Evolutionary conservation across 139 green algal genomes (phyloP).

Genomic region (Limnomonas spitsbergensis): DNA sequence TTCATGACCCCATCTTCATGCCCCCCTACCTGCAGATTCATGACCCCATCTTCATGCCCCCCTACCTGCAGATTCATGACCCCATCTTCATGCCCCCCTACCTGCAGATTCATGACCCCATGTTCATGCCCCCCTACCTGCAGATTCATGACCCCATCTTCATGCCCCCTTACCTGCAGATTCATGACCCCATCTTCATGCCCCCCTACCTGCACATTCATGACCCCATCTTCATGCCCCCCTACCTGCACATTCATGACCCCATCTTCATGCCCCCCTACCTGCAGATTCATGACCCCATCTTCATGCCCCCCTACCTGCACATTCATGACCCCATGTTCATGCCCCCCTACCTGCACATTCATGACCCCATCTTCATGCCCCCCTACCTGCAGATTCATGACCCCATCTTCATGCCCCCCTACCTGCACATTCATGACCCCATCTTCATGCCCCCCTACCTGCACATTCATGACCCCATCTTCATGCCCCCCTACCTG

Average conservation of each 20-base stretch:
- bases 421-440: constrained; percentile 17
- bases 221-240: no score
- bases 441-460: no score
- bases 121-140: constrained; percentile 3
- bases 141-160: constrained; percentile 15
- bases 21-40: no score
- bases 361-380: constrained; percentile 22
- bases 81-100: no score
- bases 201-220: not conserved
- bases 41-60: not conserved
- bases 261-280: not conserved
- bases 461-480: not conserved
- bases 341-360: not conserved
- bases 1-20: constrained; percentile 22
- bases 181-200: not conserved
- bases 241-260: not conserved
- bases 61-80: constrained; percentile 17
- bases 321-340: not conserved
- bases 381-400: no score
- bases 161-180: no score
- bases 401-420: not conserved
- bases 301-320: no score
- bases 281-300: constrained; percentile 18
- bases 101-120: not conserved
- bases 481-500: constrained; percentile 3